These are phyloP conservation scores for Ceraceosorus guamensis DNA, from an alignment of 1,284 basidiomycete genomes.

Conservation along the genomic window DNA sequence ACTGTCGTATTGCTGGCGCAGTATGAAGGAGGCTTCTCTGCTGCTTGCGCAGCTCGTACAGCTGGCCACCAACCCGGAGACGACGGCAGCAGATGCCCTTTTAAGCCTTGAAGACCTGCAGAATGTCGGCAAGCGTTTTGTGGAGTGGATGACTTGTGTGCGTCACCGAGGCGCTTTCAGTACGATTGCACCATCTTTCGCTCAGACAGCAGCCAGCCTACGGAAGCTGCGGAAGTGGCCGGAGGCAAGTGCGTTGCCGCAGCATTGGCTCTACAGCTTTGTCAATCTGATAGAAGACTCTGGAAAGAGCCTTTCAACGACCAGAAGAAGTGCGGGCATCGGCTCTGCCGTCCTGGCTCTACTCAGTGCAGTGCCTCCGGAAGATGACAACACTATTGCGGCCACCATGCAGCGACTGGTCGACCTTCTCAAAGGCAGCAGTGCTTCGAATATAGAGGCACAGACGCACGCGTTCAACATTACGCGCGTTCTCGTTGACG, in stretches of 20 bases:
- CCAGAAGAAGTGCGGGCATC: conserved; percentile 48
- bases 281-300: conserved; percentile 24
- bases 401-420: conserved; percentile 21
- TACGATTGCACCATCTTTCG: conserved; percentile 46
- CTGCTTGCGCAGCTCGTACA: conserved; percentile 41
- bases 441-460: conserved; percentile 9
- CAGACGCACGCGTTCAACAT: conserved; percentile 48
- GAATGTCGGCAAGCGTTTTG: conserved; percentile 40
- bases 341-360: conserved; percentile 48
- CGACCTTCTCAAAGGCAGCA: conserved; percentile 10
- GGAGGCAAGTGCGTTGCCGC: conserved; percentile 29
- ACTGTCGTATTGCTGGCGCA: conserved; percentile 48
- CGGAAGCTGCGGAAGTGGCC: conserved; percentile 18
- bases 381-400: background rate
- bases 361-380: conserved; percentile 21
- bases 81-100: conserved; percentile 6
- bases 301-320: conserved; percentile 40
- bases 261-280: conserved; percentile 41
- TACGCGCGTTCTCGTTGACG: conserved; percentile 39
- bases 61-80: conserved; percentile 22
- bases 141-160: conserved; percentile 45
- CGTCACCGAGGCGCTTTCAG: conserved; percentile 49
- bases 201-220: conserved; percentile 34
- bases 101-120: conserved; percentile 20
- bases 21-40: conserved; percentile 48